Conservation (phyloP, 345 rosid genomes). For the Cardiospermum halicacabum region DNA sequence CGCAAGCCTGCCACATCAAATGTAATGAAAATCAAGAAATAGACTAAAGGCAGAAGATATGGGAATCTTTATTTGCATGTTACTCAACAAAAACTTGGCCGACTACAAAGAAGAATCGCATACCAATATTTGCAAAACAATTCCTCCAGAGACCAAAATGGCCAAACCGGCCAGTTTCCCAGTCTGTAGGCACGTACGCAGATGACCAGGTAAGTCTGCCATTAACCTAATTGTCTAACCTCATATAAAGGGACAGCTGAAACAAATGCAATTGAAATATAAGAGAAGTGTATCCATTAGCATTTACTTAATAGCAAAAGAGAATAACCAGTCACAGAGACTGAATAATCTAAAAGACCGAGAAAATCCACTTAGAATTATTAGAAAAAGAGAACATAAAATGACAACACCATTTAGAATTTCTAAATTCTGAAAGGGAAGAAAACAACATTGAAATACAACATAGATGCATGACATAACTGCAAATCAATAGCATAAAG, state of each 20-base stretch:
- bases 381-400: neutral
- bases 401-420: neutral
- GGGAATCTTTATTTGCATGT: neutral
- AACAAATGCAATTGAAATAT: slow-evolving; percentile 9
- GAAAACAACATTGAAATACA: neutral
- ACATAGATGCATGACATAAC: neutral
- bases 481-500: neutral
- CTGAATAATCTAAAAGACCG: neutral
- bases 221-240: slow-evolving; percentile 35
- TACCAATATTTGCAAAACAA: slow-evolving; percentile 89
- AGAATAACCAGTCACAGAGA: neutral
- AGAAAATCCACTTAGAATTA: neutral
- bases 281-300: neutral
- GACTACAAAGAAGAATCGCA: slow-evolving; percentile 15
- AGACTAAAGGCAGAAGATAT: neutral
- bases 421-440: neutral
- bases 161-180: slow-evolving; percentile 86
- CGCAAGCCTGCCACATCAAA: slow-evolving; percentile 72
- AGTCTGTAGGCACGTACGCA: slow-evolving; percentile 65
- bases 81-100: slow-evolving; percentile 1
- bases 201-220: slow-evolving; percentile 78
- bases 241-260: slow-evolving; percentile 28
- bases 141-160: slow-evolving; percentile 78
- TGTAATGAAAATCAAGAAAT: slow-evolving; percentile 5
- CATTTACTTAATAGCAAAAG: neutral